Evolutionary conservation across 345 rosid species (phyloP).

Genomic region (Iberis pinnata): DNA sequence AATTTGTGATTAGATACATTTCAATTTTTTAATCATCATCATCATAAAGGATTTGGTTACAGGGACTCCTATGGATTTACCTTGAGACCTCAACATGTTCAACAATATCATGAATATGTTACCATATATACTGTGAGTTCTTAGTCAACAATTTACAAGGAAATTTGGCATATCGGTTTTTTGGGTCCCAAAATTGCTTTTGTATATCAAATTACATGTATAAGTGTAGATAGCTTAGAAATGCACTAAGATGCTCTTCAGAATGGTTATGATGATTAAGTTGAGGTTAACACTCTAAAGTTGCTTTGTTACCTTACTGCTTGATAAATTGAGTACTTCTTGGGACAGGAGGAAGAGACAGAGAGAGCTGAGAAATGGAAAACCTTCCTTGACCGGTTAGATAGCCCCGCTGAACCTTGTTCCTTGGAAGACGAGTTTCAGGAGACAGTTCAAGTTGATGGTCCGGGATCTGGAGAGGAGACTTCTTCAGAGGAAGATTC

Average conservation of each 20-base stretch:
- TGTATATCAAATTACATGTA: background rate
- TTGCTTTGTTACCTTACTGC: no score
- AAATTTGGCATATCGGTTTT: no score
- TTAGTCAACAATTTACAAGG: no score
- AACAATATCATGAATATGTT: slow-evolving; percentile 63
- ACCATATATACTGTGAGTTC: slow-evolving; percentile 56
- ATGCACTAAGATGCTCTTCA: background rate
- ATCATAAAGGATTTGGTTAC: slow-evolving; percentile 7
- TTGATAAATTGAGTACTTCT: no score
- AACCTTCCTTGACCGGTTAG: slow-evolving; percentile 53
- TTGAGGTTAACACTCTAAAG: no score
- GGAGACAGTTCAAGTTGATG: slow-evolving; percentile 29
- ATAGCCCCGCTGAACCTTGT: slow-evolving; percentile 16
- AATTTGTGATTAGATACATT: background rate
- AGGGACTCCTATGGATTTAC: slow-evolving; percentile 95
- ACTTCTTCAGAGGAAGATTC: slow-evolving; percentile 28
- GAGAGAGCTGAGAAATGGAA: slow-evolving; percentile 76
- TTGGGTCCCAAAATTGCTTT: background rate
- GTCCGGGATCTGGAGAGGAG: slow-evolving; percentile 18
- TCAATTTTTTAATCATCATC: background rate
- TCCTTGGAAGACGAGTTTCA: slow-evolving; percentile 36
- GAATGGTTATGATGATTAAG: no score
- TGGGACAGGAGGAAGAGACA: slow-evolving; percentile 89
- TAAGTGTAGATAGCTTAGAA: background rate
- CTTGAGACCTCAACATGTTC: slow-evolving; percentile 90